A percentile compares a stretch with the other conserved stretches of the same genome.
These are phyloP conservation scores for Plenodomus lindquistii DNA, from an alignment of 2,329 filamentous ascomycete genomes.

Conservation along the genomic window DNA sequence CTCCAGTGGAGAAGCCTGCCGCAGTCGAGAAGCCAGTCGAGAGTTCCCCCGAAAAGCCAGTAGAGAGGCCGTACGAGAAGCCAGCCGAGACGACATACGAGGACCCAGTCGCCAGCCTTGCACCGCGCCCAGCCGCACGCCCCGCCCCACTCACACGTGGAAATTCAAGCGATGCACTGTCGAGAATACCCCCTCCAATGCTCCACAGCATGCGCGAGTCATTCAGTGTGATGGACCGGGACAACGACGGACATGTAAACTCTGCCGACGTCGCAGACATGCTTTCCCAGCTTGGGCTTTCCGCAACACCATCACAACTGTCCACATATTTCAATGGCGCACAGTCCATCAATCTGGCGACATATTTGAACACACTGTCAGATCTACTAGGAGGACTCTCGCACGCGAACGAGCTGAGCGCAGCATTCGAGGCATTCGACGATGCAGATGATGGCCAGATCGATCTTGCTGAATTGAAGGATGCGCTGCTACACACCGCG, in stretches of 20 bases:
- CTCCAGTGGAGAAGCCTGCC: conserved; percentile 6
- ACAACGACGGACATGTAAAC: conserved; percentile 82
- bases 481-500: conserved; percentile 79
- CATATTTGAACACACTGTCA: conserved; percentile 83
- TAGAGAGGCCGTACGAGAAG: conserved; percentile 38
- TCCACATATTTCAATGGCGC: conserved; percentile 76
- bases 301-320: conserved; percentile 71
- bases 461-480: conserved; percentile 78
- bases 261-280: conserved; percentile 85
- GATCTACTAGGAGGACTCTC: conserved; percentile 74
- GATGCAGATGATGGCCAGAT: conserved; percentile 94
- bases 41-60: conserved; percentile 8
- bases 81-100: conserved; percentile 43
- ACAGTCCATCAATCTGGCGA: conserved; percentile 77
- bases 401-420: conserved; percentile 76
- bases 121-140: conserved; percentile 21
- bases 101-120: conserved; percentile 45
- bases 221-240: conserved; percentile 89
- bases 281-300: conserved; percentile 82
- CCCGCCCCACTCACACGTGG: conserved; percentile 30
- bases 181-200: conserved; percentile 77
- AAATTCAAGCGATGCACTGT: conserved; percentile 51
- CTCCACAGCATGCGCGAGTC: conserved; percentile 87
- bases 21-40: conserved; percentile 8
- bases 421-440: conserved; percentile 93